Percentiles rank a stretch among this genome's conserved stretches.
Evolutionary conservation across 768 basidiomycete species (phyloP).

Genomic region (Melanogaster broomeanus): DNA sequence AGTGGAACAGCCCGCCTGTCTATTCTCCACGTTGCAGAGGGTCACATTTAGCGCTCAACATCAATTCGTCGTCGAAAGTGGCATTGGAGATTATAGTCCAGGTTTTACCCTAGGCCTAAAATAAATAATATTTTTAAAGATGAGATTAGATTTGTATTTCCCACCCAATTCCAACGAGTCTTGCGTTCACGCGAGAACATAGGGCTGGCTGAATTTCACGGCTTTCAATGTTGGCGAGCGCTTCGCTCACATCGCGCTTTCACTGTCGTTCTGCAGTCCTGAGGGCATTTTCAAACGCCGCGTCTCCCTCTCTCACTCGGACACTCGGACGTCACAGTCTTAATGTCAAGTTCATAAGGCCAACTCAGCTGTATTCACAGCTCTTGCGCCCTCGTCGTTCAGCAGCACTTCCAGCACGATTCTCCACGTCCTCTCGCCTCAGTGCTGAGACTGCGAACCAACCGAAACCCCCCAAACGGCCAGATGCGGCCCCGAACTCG

Average conservation of each 20-base stretch:
- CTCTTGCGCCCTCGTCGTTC: background rate
- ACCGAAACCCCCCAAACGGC: background rate
- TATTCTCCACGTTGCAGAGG: too few relatives aligned
- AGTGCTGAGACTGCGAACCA: slow-evolving; percentile 2
- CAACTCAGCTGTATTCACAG: slow-evolving; percentile 6
- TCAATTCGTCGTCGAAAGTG: too few relatives aligned
- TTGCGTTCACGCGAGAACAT: too few relatives aligned
- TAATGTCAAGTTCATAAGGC: background rate
- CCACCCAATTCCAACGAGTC: too few relatives aligned
- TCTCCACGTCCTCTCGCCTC: slow-evolving; percentile 21
- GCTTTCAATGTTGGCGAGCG: slow-evolving; percentile 23
- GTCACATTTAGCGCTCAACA: too few relatives aligned
- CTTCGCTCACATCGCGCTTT: slow-evolving; percentile 8
- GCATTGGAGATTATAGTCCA: too few relatives aligned
- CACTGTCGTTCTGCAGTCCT: slow-evolving; percentile 23
- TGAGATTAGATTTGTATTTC: slow-evolving; percentile 1
- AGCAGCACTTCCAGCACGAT: background rate
- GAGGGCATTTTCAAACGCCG: slow-evolving; percentile 6
- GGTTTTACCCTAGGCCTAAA: too few relatives aligned
- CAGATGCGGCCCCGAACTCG: background rate
- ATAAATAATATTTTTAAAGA: background rate
- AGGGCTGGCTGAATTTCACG: background rate
- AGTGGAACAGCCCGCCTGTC: too few relatives aligned
- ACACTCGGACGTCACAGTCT: background rate
- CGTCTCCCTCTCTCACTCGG: background rate